These are phyloP conservation scores for Mycena olivaceomarginata DNA, from an alignment of 768 basidiomycete species.

Conservation along the genomic window DNA sequence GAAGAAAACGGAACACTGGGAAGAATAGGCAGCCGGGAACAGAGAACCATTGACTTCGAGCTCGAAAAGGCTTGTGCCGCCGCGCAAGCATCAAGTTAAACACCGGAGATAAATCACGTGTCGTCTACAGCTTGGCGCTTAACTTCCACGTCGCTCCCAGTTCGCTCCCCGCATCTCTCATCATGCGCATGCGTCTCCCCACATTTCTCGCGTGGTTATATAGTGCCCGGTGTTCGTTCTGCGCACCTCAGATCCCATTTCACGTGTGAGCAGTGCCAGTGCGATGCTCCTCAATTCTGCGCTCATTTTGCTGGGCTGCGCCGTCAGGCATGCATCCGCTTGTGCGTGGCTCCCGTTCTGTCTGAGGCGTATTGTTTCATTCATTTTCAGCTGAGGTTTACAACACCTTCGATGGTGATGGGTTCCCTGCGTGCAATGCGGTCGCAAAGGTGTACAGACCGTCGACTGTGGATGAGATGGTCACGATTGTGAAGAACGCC, in stretches of 20 bases:
- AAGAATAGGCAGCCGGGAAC: too few relatives aligned
- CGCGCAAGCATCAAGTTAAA: too few relatives aligned
- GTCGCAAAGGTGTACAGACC: conserved; percentile 56
- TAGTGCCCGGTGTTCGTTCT: not conserved
- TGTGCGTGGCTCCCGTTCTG: not conserved
- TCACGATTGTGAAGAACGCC: conserved; percentile 56
- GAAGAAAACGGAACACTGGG: too few relatives aligned
- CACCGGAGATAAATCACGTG: too few relatives aligned
- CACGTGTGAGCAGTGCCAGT: not conserved
- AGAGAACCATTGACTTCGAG: too few relatives aligned
- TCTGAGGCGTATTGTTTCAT: not conserved
- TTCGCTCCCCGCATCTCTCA: not conserved
- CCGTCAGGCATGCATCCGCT: not conserved
- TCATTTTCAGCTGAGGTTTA: conserved; percentile 49
- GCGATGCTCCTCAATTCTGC: conserved; percentile 8
- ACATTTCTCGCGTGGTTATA: conserved; percentile 40
- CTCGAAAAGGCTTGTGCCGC: too few relatives aligned
- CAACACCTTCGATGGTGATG: conserved; percentile 59
- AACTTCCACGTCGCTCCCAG: too few relatives aligned
- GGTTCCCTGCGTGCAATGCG: conserved; percentile 58
- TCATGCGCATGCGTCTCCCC: conserved; percentile 47
- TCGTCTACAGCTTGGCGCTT: not conserved
- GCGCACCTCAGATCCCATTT: not conserved
- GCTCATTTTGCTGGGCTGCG: conserved; percentile 12
- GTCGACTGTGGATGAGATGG: conserved; percentile 56